Base-by-base conservation (phyloP, 352 stramenopile genomes). In the Phytopythium helicoides region DNA sequence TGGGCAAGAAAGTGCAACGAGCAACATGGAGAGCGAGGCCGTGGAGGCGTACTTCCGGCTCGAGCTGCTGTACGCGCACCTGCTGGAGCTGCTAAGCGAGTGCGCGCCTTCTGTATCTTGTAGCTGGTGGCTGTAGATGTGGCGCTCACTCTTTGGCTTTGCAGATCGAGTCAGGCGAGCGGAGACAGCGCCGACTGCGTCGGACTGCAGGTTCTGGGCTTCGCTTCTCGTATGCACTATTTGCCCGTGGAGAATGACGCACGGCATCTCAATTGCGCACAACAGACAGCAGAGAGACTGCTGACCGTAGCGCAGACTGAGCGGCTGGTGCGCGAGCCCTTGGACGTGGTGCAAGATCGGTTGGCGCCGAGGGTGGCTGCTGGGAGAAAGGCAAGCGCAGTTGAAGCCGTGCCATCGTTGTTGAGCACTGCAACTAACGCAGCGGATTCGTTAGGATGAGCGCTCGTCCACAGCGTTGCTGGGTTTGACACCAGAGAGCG, bases 1-100 rank as follows among this genome's bases (percentile, higher is more conserved):
- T n/a, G n/a, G n/a, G n/a, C n/a, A n/a, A 39, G 46, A 52, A 52
- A 41, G 46, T 52, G 33, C 31, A 33, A 26, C 41, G n/a, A 26
- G 16, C 14, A 36, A 40, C 16, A 39, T 41, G 46, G 19, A 41
- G 48, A 39, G 48, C 25, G 48, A 55, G 22, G 26, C 40, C 12
- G 21, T 60, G 23, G 68, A 77, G 12, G 64, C 60, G 35, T 68
- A 65, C 36, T 66, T 71, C 51, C 68, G 68, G 25, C 26, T 52
- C 4, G 64, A 73, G 36, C 33, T 77, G 64, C 61, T 77, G 28
- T 73, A 57, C 47, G 31, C 41, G 19, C 57, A 69, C 25, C 56
- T 65, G 54, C 57, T 65, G 34, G 57, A 63, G 35, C 54, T 66
- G 38, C 57, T 77, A 12, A 62, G 60, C 35, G 23, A 60, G 46